Evolutionary conservation across 768 basidiomycete species (phyloP).

Genomic region (Suillus subluteus): DNA sequence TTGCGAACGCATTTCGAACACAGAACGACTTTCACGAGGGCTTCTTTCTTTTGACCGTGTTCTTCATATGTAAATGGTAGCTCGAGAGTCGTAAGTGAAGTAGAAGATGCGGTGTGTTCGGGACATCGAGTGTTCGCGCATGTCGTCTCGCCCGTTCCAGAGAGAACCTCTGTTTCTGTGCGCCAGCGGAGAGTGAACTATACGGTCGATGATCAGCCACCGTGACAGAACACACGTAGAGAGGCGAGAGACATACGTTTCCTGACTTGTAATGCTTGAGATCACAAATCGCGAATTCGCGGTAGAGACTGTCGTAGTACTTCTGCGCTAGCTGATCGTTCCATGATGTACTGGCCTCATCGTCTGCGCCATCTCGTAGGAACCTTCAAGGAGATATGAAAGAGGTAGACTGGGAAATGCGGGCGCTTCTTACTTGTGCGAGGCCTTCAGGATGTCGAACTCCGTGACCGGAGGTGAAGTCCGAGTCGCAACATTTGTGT

Average conservation of each 20-base stretch:
- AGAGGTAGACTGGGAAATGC: neutral
- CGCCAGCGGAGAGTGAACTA: constrained; percentile 91
- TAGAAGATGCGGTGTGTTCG: constrained; percentile 50
- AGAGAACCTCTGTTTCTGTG: constrained; percentile 87
- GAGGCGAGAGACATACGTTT: constrained; percentile 54
- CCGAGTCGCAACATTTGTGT: neutral
- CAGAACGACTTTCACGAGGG: constrained; percentile 89
- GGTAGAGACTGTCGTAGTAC: constrained; percentile 86
- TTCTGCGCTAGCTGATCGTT: constrained; percentile 86
- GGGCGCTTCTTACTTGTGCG: constrained; percentile 57
- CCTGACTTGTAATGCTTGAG: constrained; percentile 96
- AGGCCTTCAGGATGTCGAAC: constrained; percentile 75
- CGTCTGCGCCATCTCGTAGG: constrained; percentile 66
- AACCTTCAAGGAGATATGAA: constrained; percentile 52
- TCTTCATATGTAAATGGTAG: constrained; percentile 91
- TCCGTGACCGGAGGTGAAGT: constrained; percentile 42
- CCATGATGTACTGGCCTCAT: constrained; percentile 52
- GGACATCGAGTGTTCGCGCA: constrained; percentile 90
- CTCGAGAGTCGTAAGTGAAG: constrained; percentile 72
- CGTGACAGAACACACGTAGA: neutral
- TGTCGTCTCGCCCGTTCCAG: constrained; percentile 81
- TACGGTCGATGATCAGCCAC: constrained; percentile 1
- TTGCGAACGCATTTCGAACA: constrained; percentile 82
- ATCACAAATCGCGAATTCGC: constrained; percentile 91
- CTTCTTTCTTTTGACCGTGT: constrained; percentile 71